phyloP scores from a whole-genome alignment of 176 grass and related monocot genomes.

The Melocanna baccifera region DNA sequence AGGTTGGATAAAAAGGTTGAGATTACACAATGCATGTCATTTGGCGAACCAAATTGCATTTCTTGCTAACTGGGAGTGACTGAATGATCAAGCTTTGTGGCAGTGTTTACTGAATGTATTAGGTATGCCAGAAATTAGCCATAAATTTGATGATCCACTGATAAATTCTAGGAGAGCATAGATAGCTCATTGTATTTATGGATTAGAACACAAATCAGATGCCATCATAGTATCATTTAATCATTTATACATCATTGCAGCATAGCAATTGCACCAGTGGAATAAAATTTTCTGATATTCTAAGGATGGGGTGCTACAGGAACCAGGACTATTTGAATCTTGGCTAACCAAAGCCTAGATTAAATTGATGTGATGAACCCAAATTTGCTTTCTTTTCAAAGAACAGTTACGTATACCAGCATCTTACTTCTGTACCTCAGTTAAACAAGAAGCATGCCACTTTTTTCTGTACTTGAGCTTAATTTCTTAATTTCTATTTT shows the following conservation, averaged over 20 bases:
- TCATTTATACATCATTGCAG: neutral
- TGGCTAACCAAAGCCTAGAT: neutral
- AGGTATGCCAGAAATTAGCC: neutral
- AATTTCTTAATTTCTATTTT: neutral
- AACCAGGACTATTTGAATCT: neutral
- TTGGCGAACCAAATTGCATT: neutral
- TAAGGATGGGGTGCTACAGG: neutral
- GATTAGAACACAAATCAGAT: neutral
- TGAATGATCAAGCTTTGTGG: neutral
- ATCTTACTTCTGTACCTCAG: neutral
- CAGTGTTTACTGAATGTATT: neutral
- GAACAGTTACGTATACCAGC: neutral
- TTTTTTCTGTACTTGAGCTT: neutral
- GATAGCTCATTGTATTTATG: neutral
- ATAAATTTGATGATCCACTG: neutral
- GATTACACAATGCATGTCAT: neutral
- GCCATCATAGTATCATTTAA: neutral
- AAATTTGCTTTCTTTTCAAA: neutral
- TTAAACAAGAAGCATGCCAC: neutral
- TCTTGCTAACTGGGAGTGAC: neutral
- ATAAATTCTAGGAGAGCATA: neutral
- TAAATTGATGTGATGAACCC: neutral
- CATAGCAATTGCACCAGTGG: neutral
- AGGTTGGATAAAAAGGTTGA: neutral
- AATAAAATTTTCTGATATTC: neutral